Evolutionary conservation across 2,329 filamentous ascomycete genomes (phyloP).

Genomic region (Fusarium cicatricum): DNA sequence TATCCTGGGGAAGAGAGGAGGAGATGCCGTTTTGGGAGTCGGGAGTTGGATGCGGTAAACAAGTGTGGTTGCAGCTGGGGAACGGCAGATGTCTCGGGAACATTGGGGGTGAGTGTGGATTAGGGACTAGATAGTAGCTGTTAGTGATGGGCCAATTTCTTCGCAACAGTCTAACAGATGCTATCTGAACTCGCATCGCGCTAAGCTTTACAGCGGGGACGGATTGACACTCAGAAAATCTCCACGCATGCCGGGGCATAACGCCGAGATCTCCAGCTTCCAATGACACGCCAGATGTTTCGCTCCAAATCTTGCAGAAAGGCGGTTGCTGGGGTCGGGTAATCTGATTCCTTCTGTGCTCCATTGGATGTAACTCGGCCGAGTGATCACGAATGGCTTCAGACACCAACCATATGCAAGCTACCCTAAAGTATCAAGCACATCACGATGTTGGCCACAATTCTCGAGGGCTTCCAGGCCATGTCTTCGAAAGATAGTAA

Average conservation of each 20-base stretch:
- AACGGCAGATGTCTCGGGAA: slow-evolving; percentile 41
- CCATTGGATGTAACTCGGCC: background rate
- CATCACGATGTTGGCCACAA: too few relatives aligned
- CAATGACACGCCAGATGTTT: slow-evolving; percentile 3
- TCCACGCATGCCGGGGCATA: slow-evolving; percentile 20
- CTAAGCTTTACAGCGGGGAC: background rate
- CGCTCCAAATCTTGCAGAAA: background rate
- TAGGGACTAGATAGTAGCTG: slow-evolving; percentile 3
- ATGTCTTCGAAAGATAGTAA: too few relatives aligned
- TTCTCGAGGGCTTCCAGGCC: too few relatives aligned
- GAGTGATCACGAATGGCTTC: too few relatives aligned
- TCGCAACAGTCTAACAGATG: slow-evolving; percentile 22
- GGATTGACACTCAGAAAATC: slow-evolving; percentile 1
- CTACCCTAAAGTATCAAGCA: background rate
- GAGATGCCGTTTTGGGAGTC: slow-evolving; percentile 38
- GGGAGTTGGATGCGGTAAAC: slow-evolving; percentile 43
- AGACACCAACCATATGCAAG: background rate
- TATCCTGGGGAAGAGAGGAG: slow-evolving; percentile 39
- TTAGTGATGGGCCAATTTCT: slow-evolving; percentile 6
- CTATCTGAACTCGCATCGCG: background rate
- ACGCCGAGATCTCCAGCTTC: slow-evolving; percentile 20
- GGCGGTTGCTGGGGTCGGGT: too few relatives aligned
- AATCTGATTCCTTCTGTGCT: too few relatives aligned
- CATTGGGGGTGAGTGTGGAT: slow-evolving; percentile 1
- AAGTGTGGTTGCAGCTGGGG: slow-evolving; percentile 9